A percentile compares a stretch with the other conserved stretches of the same genome.
phyloP scores from a whole-genome alignment of 164 flowering plant species.

The Cinnamomum micranthum region DNA sequence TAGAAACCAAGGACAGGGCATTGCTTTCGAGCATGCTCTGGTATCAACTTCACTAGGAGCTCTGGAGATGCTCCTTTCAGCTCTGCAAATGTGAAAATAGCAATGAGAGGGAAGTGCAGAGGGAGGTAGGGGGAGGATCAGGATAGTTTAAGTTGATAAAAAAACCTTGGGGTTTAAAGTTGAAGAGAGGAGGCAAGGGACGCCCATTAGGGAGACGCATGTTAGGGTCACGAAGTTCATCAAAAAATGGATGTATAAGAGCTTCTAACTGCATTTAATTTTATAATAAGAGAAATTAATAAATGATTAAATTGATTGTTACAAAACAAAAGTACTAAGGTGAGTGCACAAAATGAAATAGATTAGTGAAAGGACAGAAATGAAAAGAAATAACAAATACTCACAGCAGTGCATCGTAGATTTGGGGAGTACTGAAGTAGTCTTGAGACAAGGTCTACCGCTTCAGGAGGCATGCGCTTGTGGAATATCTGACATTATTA shows the following conservation, averaged over 20 bases:
- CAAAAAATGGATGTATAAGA: conserved; percentile 30
- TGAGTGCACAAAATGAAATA: background rate
- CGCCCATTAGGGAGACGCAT: conserved; percentile 39
- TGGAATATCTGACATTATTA: conserved; percentile 44
- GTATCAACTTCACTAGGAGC: conserved; percentile 28
- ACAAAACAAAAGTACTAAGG: background rate
- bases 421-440: conserved; percentile 74
- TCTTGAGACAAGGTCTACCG: conserved; percentile 71
- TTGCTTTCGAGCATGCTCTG: conserved; percentile 36
- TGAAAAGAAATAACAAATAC: conserved; percentile 16
- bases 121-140: background rate
- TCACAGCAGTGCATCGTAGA: conserved; percentile 59
- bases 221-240: conserved; percentile 34
- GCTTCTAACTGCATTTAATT: conserved; percentile 28
- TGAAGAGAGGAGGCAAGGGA: conserved; percentile 34
- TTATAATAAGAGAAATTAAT: background rate
- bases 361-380: background rate
- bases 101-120: background rate
- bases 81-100: conserved; percentile 16
- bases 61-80: conserved; percentile 33
- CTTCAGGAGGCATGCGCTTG: conserved; percentile 71
- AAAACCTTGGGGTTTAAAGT: conserved; percentile 35
- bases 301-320: too few relatives aligned
- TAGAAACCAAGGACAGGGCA: conserved; percentile 33
- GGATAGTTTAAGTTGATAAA: background rate